Percentiles rank a stretch among this genome's conserved stretches.
phyloP scores from a whole-genome alignment of 805 yeast genomes.

The Brettanomyces bruxellensis region DNA sequence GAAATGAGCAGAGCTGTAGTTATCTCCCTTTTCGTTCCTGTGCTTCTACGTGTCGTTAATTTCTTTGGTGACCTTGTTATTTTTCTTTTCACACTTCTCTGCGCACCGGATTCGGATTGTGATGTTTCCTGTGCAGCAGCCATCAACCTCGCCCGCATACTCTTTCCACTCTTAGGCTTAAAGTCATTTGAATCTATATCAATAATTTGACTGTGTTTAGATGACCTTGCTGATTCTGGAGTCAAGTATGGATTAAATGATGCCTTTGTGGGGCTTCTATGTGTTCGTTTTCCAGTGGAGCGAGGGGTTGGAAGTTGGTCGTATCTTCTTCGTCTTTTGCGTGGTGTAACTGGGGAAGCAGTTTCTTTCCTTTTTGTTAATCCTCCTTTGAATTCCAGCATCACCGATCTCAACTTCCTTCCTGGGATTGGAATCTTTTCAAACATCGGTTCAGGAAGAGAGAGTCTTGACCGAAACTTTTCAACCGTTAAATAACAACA shows the following conservation, averaged over 20 bases:
- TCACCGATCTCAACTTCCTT: constrained; percentile 28
- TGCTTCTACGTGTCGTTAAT: constrained; percentile 1
- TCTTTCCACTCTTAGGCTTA: not conserved
- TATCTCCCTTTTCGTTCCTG: constrained; percentile 7
- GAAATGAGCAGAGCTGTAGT: constrained; percentile 32
- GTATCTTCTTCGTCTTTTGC: constrained; percentile 2
- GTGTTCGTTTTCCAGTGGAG: not conserved
- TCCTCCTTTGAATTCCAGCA: constrained; percentile 37
- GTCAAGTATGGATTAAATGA: constrained; percentile 7
- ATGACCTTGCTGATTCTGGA: constrained; percentile 13
- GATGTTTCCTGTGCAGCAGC: constrained; percentile 2
- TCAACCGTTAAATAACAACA: constrained; percentile 58
- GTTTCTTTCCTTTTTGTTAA: constrained; percentile 18
- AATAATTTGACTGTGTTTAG: not conserved
- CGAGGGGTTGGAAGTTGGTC: constrained; percentile 1
- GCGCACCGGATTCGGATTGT: not conserved
- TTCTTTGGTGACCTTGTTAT: constrained; percentile 1
- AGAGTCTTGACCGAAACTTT: constrained; percentile 31
- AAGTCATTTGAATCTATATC: not conserved
- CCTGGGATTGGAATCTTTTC: constrained; percentile 53
- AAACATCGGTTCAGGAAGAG: constrained; percentile 39
- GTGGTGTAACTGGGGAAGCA: constrained; percentile 13
- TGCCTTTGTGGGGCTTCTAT: not conserved
- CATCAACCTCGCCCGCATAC: not conserved
- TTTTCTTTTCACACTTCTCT: not conserved